Conservation (phyloP, 129 eudicot genomes). For the Arctium lappa region DNA sequence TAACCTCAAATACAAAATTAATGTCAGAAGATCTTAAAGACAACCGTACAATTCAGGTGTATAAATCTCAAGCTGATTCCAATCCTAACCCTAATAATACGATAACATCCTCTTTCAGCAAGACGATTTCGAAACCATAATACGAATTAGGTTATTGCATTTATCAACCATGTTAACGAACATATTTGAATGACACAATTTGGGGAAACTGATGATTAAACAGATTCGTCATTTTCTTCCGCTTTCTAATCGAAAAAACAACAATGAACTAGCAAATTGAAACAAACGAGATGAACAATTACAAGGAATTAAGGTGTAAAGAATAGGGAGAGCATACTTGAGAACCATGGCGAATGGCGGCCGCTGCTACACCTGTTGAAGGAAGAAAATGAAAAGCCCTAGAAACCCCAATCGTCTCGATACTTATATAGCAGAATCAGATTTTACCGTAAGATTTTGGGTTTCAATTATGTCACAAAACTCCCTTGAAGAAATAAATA, state of each 20-base stretch:
- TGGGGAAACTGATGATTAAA: conserved; percentile 1
- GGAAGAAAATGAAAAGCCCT: conserved; percentile 26
- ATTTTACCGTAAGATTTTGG: neutral
- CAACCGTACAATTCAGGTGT: neutral
- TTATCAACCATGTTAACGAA: neutral
- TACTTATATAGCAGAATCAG: conserved; percentile 9
- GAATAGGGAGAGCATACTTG: conserved; percentile 32
- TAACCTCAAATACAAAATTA: neutral
- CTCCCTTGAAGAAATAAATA: neutral
- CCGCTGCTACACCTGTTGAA: conserved; percentile 18
- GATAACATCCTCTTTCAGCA: neutral
- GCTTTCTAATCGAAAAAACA: neutral
- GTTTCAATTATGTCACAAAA: neutral
- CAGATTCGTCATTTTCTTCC: neutral
- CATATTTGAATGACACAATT: neutral
- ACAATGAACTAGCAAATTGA: neutral
- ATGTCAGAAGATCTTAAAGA: too few relatives aligned
- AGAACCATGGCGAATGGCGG: conserved; percentile 58
- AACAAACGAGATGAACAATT: neutral
- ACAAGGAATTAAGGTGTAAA: neutral
- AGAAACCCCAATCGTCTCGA: neutral
- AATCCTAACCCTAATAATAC: neutral
- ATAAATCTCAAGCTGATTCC: neutral
- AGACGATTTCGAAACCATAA: neutral
- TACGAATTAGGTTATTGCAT: neutral